Base-by-base conservation (phyloP, 2,329 filamentous ascomycete genomes). In the Penicillium freii region DNA sequence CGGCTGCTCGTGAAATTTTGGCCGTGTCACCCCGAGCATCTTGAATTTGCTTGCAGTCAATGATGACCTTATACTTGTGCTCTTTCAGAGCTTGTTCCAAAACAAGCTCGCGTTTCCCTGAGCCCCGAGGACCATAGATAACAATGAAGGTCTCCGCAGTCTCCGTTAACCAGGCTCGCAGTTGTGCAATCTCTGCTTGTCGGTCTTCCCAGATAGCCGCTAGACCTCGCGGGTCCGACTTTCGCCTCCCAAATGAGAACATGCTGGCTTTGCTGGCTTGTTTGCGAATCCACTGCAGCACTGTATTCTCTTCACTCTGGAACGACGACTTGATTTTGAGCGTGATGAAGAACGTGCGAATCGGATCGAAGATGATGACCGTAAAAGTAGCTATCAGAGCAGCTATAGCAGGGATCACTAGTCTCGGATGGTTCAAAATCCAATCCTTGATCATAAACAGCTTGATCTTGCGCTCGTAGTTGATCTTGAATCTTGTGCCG, bases 21-120 rank as follows among this genome's bases (percentile, higher is more conserved):
- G 87, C 85, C 8, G 87, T 87, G 69, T 99, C 94, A 5, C 94
- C 92, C 54, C 90, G 86, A 1, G 93, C 92, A 73, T 97, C 93
- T 58, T 93, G 88, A 11, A 97, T 90, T 1, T 90, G 89, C 72
- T 96, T 96, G 79, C 93, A 97, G 75, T 99, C 94, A 44, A 97
- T 84, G 4, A 95, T 80, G 3, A 97, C 79, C 46, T 93, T 91
- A 62, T 95, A 87, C 62, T 85, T 87, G 44, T 89, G 85, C 8
- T 85, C 85, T 62, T 89, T 85, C 17, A 97, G 80, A 0, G 91
- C 89, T 73, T 96, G 90, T 42, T 96, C 89, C 58, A 96, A 73
- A 2, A 97, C 87, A 13, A 97, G 82, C 65, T 97, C 92, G 61
- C 85, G 87, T 76, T 97, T 97, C 1, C 92, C 94, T 0, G 91